Base-by-base conservation (phyloP, 1,284 basidiomycete genomes). In the Leucoagaricus sp. region DNA sequence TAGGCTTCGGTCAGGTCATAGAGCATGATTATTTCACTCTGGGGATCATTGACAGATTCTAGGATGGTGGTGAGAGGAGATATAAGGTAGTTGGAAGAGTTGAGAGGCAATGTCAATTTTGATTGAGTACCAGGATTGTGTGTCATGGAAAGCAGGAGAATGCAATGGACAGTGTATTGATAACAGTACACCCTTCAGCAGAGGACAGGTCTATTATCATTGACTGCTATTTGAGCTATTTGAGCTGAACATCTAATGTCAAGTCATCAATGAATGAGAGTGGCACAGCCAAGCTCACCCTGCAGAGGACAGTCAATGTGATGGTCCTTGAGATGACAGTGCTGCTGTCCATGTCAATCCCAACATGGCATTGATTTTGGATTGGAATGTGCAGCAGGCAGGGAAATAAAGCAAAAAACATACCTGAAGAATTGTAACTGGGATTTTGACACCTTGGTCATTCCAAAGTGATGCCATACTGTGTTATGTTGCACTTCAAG, bases 1-100 rank as follows among this genome's bases (percentile, higher is more conserved):
- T 87, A 87, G 19, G 86, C 83, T 62, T 87, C 84, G 26, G 77
- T 65, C 54, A 86, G 68, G 63, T 84, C 82, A 60, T 83, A 79
- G 29, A 70, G 54, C 1, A 75, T 73, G n/a, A 78, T 67, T 50
- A 64, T 63, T 46, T 69, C 63, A n/a, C 58, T 60, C 2, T 70
- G 65, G 0, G 63, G 61, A 31, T 76, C 70, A 13, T 70, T 61
- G 17, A 76, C 62, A 7, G 83, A 83, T 57, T 76, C 73, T 7
- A 74, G 55, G 38, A 87, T 69, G 3, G 78, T 81, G 44, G 73
- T 67, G 5, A 83, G 60, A 40, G 80, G 74, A 1, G 83, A 79
- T 4, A 53, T 45, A 34, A 67, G 57, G 40, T 60, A 58, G 15
- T 58, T 51, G 26, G 50, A n/a, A n/a, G 55, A 47, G 38, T 54